Evolutionary conservation across 2,329 filamentous ascomycete species (phyloP), one percentile per base, ranked within the genome.

Genomic region (Pyrenophora tritici-repentis): DNA sequence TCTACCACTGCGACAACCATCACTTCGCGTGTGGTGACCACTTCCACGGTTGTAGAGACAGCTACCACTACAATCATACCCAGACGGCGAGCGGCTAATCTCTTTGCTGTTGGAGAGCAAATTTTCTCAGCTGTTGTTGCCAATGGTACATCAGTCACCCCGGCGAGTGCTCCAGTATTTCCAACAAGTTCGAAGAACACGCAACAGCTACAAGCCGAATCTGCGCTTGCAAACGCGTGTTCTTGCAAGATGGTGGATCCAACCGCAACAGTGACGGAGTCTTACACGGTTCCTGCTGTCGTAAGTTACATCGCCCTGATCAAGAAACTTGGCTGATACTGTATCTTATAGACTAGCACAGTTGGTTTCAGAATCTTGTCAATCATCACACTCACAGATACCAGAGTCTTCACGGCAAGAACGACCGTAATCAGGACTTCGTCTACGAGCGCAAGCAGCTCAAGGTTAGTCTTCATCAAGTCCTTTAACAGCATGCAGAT

Each of bases 171-270:
- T 50, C 8, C 56, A 8, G 31, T 49, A 9, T 33, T 44, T 12
- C 22, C 48, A 40, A 44, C 58, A 29, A 36, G 29, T 18, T 53
- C 62, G 7, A 52, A 47, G 20, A 56, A 58, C 42, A 29, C 50
- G n/a, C 47, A 59, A 12, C 42, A 58, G 34, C n/a, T 53, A 29
- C 47, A 56, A 40, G 57, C 66, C 38, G 53, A 63, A 26, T 54
- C 44, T 6, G 65, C 61, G 2, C 43, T 72, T 8, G 63, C 64
- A 0, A 67, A 55, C 29, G 70, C 68, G 17, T 73, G 69, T 54
- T 63, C 61, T 4, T 72, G 68, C 47, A 59, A 64, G 37, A 58
- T 64, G 53, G 61, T 68, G 1, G 49, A 56, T 9, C 68, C 70
- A 7, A 68, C 63, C 0, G 58, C 62, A n/a, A 69, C 68, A 3